phyloP scores from a whole-genome alignment of 2,329 filamentous ascomycete species.

The Talaromyces sp. region DNA sequence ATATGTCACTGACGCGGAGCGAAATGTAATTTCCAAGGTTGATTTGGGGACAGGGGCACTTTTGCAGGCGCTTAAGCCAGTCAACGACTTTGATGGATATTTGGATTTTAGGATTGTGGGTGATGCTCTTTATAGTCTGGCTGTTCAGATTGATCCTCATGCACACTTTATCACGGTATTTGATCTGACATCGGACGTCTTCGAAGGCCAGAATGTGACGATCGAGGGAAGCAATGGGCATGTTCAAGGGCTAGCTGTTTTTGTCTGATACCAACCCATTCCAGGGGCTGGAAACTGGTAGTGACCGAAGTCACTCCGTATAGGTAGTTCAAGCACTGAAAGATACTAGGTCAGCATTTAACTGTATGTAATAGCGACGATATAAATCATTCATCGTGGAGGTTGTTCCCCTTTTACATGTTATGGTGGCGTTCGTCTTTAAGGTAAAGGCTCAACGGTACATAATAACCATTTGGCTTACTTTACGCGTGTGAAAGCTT shows the following conservation, averaged over 20 bases:
- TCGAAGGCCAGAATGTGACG: background rate
- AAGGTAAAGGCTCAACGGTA: background rate
- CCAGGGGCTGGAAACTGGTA: background rate
- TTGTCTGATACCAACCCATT: background rate
- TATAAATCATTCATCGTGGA: background rate
- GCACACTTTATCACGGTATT: background rate
- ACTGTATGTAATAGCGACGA: background rate
- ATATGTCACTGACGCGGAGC: background rate
- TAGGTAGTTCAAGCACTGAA: background rate
- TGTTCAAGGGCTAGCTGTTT: background rate
- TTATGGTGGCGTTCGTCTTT: background rate
- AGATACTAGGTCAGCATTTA: background rate
- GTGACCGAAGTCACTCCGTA: background rate
- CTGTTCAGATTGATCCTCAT: background rate
- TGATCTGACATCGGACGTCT: background rate
- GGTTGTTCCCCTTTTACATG: background rate
- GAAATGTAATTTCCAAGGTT: background rate
- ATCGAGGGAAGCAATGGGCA: background rate
- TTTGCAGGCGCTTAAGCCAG: background rate
- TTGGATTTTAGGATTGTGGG: background rate
- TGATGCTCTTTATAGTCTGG: background rate
- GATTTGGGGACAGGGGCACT: background rate
- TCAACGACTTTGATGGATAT: background rate
- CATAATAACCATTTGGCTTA: background rate
- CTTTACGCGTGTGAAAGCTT: background rate